phyloP scores from a whole-genome alignment of 164 flowering plant genomes.

The Chimonanthus praecox region DNA sequence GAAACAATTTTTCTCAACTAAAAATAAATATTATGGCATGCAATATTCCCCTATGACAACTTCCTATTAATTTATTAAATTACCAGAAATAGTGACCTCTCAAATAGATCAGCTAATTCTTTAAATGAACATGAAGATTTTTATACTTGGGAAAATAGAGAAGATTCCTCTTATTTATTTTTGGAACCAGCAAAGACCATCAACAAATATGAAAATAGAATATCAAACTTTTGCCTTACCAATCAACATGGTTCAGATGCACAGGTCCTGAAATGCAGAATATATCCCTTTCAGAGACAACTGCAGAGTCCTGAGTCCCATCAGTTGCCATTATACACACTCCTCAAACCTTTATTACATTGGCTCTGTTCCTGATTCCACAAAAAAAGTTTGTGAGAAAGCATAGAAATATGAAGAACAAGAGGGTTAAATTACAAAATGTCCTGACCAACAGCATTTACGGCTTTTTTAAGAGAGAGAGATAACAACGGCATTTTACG shows the following conservation, averaged over 20 bases:
- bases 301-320: background rate
- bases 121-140: background rate
- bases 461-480: too few relatives aligned
- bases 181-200: background rate
- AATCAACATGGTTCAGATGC: constrained; percentile 58
- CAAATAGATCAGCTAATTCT: too few relatives aligned
- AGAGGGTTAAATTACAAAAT: background rate
- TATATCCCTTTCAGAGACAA: constrained; percentile 59
- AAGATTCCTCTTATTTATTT: background rate
- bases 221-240: constrained; percentile 37
- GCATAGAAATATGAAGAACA: background rate
- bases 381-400: background rate
- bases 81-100: background rate
- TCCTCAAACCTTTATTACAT: background rate
- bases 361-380: background rate
- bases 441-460: background rate
- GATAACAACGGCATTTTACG: too few relatives aligned
- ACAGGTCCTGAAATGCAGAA: constrained; percentile 67
- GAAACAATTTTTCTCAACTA: background rate
- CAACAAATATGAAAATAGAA: background rate
- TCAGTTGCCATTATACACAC: background rate
- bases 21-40: background rate
- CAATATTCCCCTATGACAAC: background rate
- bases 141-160: background rate
- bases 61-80: too few relatives aligned